Percentiles rank a stretch among this genome's conserved stretches.
These are phyloP conservation scores for Aspergillus sergii DNA, from an alignment of 2,329 filamentous ascomycete genomes.

Conservation along the genomic window DNA sequence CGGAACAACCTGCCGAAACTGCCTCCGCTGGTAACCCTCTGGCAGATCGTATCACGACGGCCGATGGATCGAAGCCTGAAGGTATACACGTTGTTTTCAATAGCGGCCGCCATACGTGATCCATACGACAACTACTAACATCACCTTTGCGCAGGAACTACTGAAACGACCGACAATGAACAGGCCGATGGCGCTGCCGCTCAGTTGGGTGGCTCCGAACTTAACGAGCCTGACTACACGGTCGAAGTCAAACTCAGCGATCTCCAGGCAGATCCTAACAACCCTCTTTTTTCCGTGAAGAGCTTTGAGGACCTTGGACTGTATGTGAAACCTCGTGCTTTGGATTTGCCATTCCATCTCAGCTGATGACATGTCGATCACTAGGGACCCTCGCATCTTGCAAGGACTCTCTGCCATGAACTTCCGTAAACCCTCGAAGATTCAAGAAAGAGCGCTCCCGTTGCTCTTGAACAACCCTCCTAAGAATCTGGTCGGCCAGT, in stretches of 20 bases:
- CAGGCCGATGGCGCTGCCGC: constrained; percentile 47
- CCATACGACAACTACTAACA: constrained; percentile 21
- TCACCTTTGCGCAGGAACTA: constrained; percentile 11
- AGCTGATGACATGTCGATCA: constrained; percentile 16
- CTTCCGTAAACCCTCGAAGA: constrained; percentile 95
- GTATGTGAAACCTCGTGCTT: constrained; percentile 54
- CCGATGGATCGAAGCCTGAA: constrained; percentile 33
- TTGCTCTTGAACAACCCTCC: constrained; percentile 86
- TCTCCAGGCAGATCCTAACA: constrained; percentile 81
- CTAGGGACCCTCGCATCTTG: constrained; percentile 65
- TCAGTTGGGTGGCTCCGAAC: constrained; percentile 50
- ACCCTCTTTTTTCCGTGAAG: constrained; percentile 82
- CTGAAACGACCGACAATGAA: constrained; percentile 19
- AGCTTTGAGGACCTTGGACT: constrained; percentile 84
- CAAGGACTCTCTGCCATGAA: constrained; percentile 78
- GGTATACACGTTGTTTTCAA: constrained; percentile 29
- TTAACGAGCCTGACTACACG: constrained; percentile 76
- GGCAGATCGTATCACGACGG: constrained; percentile 52
- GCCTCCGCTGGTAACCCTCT: constrained; percentile 43
- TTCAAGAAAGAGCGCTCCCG: constrained; percentile 92
- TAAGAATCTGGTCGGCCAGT: constrained; percentile 93
- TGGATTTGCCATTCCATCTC: background rate
- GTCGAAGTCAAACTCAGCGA: constrained; percentile 93
- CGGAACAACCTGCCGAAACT: constrained; percentile 34
- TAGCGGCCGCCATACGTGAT: constrained; percentile 16